Evolutionary conservation across 371 early-diverging fungal species (phyloP), one percentile per base, ranked within the genome.

Genomic region (Lichtheimia hyalospora): DNA sequence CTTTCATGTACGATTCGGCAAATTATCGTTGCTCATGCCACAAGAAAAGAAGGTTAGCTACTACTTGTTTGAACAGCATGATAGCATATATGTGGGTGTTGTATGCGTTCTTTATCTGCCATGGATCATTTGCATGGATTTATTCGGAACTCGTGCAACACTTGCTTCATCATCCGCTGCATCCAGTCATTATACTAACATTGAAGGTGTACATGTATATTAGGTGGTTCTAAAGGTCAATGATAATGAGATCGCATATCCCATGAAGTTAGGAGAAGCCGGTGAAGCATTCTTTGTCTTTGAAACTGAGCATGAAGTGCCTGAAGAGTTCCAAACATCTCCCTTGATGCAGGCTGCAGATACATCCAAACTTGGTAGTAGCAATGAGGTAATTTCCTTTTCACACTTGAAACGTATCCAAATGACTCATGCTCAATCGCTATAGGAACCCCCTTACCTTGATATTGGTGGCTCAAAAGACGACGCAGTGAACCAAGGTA

Each of bases 1-100:
- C 3, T 99, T 99, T 69, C 99, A 99, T 76, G 96, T 99, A n/a
- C 86, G 99, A 40, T 99, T 99, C 70, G 97, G 99, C 13, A 99
- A 97, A 74, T 77, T 99, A 7, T 92, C 93, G 52, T 85, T 98
- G 27, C 83, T 98, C 28, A 82, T 92, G 94, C 27, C 91, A 79
- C 64, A 78, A 60, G 97, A 95, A 61, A 97, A 98, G 70, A 79
- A 85, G 67, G 93, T 91, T 62, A 59, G 43, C 6, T 6, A 34
- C 34, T 34, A 6, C 10, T 34, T 34, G 1, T n/a, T n/a, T n/a
- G 2, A 34, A 43, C 16, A 42, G 40, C 5, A 20, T 52, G 52
- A 52, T 34, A 8, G 34, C 34, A 34, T 34, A 10, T 8, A 2
- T 25, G 25, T 25, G 25, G 2, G 25, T 2, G 5, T 25, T 25